phyloP scores from a whole-genome alignment of 306 rosid genomes.

The Prosopis cineraria region DNA sequence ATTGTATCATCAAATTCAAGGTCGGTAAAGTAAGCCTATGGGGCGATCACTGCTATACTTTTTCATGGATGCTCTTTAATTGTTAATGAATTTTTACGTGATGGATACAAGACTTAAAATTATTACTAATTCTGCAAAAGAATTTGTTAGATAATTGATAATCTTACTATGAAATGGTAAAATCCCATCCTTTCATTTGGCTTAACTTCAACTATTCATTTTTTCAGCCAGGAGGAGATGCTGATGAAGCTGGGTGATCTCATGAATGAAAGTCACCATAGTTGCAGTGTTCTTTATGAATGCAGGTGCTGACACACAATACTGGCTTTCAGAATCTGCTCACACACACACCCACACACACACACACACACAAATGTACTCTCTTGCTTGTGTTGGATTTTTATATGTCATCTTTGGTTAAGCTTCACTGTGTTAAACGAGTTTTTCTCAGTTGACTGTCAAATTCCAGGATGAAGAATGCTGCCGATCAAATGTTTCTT shows the following conservation, averaged over 20 bases:
- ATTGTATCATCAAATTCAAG: slow-evolving; percentile 59
- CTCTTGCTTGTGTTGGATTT: background rate
- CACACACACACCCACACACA: too few relatives aligned
- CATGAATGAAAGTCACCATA: slow-evolving; percentile 78
- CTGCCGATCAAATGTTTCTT: background rate
- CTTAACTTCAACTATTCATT: background rate
- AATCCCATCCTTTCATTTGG: slow-evolving; percentile 1
- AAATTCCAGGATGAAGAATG: slow-evolving; percentile 13
- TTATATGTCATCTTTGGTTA: background rate
- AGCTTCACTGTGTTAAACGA: background rate
- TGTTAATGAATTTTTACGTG: background rate
- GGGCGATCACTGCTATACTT: background rate
- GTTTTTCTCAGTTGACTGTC: background rate
- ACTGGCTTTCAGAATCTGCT: background rate
- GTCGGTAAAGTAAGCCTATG: slow-evolving; percentile 46
- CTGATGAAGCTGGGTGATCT: slow-evolving; percentile 73
- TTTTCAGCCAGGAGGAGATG: slow-evolving; percentile 68
- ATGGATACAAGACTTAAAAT: background rate
- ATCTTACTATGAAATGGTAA: background rate
- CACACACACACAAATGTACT: too few relatives aligned
- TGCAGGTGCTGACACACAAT: slow-evolving; percentile 57
- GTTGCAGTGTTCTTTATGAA: slow-evolving; percentile 80
- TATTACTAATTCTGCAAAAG: background rate
- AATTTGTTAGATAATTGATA: slow-evolving; percentile 7
- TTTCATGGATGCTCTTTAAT: background rate